Conservation (phyloP, 2,329 filamentous ascomycete genomes). For the Ascochyta clinopodiicola region DNA sequence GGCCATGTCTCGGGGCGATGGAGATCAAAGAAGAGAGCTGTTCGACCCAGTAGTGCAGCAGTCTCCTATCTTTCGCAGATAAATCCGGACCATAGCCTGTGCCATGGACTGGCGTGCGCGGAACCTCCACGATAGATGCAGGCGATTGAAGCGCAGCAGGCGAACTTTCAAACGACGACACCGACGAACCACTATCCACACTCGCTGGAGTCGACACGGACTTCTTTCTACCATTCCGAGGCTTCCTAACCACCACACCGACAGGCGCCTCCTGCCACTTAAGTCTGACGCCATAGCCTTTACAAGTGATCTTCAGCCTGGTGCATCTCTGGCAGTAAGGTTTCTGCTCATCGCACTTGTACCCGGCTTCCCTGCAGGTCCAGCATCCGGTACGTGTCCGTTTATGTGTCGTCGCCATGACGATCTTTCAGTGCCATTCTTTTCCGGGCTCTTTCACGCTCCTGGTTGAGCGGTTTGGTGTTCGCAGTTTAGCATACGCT, state of each 20-base stretch:
- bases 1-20: constrained; percentile 27
- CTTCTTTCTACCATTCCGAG: constrained; percentile 24
- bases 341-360: constrained; percentile 44
- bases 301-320: constrained; percentile 38
- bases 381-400: constrained; percentile 41
- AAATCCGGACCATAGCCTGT: constrained; percentile 20
- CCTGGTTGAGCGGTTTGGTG: background rate
- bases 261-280: constrained; percentile 36
- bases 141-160: constrained; percentile 13
- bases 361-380: constrained; percentile 43
- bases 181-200: constrained; percentile 21
- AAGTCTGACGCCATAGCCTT: constrained; percentile 39
- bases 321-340: constrained; percentile 37
- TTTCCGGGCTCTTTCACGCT: background rate
- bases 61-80: constrained; percentile 27
- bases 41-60: constrained; percentile 39
- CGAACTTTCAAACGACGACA: constrained; percentile 10
- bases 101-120: constrained; percentile 11
- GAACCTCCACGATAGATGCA: constrained; percentile 12
- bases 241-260: constrained; percentile 20
- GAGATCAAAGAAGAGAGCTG: constrained; percentile 37
- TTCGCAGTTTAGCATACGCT: background rate
- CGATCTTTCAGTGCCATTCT: constrained; percentile 5
- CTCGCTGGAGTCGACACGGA: constrained; percentile 23
- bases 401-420: constrained; percentile 32